These are phyloP conservation scores for Penicillium verrucosum DNA, from an alignment of 2,329 filamentous ascomycete species.

Conservation along the genomic window DNA sequence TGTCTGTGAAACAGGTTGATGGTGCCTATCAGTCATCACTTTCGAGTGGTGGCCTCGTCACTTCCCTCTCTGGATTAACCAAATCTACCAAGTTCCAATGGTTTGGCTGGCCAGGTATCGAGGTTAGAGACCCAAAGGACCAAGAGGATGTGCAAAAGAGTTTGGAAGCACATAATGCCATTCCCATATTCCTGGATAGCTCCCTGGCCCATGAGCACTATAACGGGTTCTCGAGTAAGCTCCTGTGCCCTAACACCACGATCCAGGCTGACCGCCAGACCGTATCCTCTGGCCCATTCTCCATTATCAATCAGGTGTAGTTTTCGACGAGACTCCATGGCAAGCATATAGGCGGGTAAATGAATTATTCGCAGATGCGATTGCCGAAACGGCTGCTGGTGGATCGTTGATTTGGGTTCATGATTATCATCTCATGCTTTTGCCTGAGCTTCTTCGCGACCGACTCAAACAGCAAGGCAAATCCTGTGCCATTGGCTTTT, in stretches of 20 bases:
- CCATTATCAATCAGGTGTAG: slow-evolving; percentile 13
- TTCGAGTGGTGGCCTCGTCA: slow-evolving; percentile 89
- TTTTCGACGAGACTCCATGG: slow-evolving; percentile 52
- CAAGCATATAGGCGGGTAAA: slow-evolving; percentile 85
- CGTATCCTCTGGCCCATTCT: slow-evolving; percentile 87
- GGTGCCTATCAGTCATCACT: slow-evolving; percentile 80
- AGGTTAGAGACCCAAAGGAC: slow-evolving; percentile 72
- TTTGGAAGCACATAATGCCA: slow-evolving; percentile 74
- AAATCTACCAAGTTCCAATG: slow-evolving; percentile 90
- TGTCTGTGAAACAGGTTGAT: slow-evolving; percentile 83
- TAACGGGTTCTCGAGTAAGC: slow-evolving; percentile 89
- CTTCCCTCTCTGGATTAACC: slow-evolving; percentile 78
- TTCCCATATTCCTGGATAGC: slow-evolving; percentile 83
- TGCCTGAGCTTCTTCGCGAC: slow-evolving; percentile 83
- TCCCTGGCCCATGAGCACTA: slow-evolving; percentile 89
- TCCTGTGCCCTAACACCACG: not conserved
- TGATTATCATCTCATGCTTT: slow-evolving; percentile 95
- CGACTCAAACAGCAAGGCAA: slow-evolving; percentile 65
- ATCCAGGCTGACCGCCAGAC: slow-evolving; percentile 51
- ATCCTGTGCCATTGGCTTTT: slow-evolving; percentile 91
- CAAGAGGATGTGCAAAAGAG: slow-evolving; percentile 65
- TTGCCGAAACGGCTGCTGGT: slow-evolving; percentile 75
- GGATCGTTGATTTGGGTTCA: slow-evolving; percentile 93
- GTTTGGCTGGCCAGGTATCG: slow-evolving; percentile 93
- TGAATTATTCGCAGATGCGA: slow-evolving; percentile 77